Evolutionary conservation across 2,329 filamentous ascomycete genomes (phyloP), one percentile per base, ranked within the genome.

Genomic region (Xylaria sp.): DNA sequence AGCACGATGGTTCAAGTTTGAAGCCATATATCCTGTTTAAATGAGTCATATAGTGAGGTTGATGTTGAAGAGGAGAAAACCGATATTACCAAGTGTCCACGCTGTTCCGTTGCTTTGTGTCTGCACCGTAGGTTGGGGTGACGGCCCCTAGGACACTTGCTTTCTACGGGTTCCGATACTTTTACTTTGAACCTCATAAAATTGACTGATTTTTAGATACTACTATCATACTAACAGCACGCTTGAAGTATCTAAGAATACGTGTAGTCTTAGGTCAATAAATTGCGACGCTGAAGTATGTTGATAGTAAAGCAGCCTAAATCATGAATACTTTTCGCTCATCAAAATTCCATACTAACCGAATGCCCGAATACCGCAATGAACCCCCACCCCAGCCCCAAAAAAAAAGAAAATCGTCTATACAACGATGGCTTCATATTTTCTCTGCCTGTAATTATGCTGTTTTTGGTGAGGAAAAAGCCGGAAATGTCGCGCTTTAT

Each of bases 371-470:
- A 57, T 59, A 54, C 46, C 44, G 13, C 44, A 35, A 40, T 33
- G 21, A 46, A 47, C 13, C 53, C 29, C 19, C 33, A 29, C 62
- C 25, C 58, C 25, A 19, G 40, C 11, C 27, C 46, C 37, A n/a
- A 57, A 41, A 19, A 11, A 9, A 25, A 15, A 46, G n/a, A 31
- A 35, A 7, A 19, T 23, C 27, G 29, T 19, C 23, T 52, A 54
- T 48, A 27, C 23, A 29, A 47, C 38, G 15, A 11, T 23, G 27
- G 57, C 57, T 57, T 44, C 3, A 58, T 58, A 15, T 62, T 54
- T 27, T 47, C 49, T 9, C 23, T 8, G n/a, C 31, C 15, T 48
- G 6, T 21, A 31, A 10, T 19, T 19, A 43, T 11, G 31, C 10
- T n/a, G 10, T 27, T 4, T 33, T 19, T 47, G 11, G n/a, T 8